phyloP scores from a whole-genome alignment of 2,329 filamentous ascomycete species.

The Stachybotrys echinatus region DNA sequence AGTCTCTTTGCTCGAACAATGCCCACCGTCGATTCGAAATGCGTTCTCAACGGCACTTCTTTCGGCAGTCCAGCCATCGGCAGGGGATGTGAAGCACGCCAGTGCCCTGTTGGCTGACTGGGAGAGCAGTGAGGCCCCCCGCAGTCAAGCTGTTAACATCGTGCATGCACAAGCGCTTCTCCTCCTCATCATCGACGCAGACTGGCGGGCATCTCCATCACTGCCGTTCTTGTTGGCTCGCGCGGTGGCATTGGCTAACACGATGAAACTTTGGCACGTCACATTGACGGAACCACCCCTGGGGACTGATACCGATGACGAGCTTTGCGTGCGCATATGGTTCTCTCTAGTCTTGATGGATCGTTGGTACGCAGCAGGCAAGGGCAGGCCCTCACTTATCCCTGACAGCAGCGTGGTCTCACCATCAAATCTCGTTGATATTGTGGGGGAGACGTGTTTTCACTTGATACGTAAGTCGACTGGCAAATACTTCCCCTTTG shows the following conservation, averaged over 20 bases:
- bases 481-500: background rate
- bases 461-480: slow-evolving; percentile 57
- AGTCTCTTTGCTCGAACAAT: slow-evolving; percentile 49
- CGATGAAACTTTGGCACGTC: slow-evolving; percentile 51
- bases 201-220: slow-evolving; percentile 44
- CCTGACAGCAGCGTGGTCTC: slow-evolving; percentile 57
- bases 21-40: slow-evolving; percentile 50
- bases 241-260: slow-evolving; percentile 61
- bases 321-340: slow-evolving; percentile 61
- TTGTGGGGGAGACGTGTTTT: slow-evolving; percentile 60
- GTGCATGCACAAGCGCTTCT: slow-evolving; percentile 64
- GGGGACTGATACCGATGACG: slow-evolving; percentile 56
- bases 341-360: slow-evolving; percentile 68
- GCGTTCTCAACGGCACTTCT: slow-evolving; percentile 62
- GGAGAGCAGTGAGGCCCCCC: slow-evolving; percentile 37
- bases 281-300: slow-evolving; percentile 38
- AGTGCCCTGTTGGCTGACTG: slow-evolving; percentile 45
- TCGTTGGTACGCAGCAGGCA: slow-evolving; percentile 67
- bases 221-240: slow-evolving; percentile 51
- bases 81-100: slow-evolving; percentile 38
- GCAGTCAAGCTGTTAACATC: slow-evolving; percentile 37
- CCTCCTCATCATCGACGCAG: slow-evolving; percentile 61
- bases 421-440: slow-evolving; percentile 49
- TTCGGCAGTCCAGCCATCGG: slow-evolving; percentile 39
- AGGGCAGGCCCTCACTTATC: slow-evolving; percentile 56